Conservation (phyloP, 148 eudicot genomes). For the Vaccinium vitisidaea region DNA sequence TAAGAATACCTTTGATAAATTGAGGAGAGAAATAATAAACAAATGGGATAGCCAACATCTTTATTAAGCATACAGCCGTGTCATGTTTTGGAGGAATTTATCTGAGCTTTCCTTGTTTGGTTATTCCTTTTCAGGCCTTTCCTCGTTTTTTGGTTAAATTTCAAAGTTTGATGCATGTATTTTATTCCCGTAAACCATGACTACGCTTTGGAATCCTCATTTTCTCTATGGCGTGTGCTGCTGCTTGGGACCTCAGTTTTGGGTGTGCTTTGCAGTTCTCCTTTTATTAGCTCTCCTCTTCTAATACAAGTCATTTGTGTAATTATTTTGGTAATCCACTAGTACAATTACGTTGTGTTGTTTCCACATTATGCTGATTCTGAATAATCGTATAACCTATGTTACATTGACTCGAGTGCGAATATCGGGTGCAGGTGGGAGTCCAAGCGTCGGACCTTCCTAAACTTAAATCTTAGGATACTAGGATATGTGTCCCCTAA, state of each 20-base stretch:
- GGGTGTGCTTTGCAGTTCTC: neutral
- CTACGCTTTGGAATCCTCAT: neutral
- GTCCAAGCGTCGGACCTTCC: too few species aligned
- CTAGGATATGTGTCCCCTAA: too few species aligned
- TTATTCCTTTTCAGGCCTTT: neutral
- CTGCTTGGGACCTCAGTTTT: constrained; percentile 8
- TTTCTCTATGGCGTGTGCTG: neutral
- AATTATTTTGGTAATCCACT: neutral
- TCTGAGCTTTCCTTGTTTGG: neutral
- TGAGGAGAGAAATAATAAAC: neutral
- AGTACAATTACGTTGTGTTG: neutral
- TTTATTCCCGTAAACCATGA: neutral
- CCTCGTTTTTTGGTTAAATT: neutral
- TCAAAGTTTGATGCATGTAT: neutral
- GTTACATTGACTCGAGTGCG: too few species aligned
- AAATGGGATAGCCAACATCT: neutral
- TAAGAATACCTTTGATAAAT: neutral
- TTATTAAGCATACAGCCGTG: neutral
- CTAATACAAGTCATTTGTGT: neutral
- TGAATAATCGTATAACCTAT: neutral
- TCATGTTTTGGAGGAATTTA: neutral
- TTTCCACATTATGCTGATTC: neutral
- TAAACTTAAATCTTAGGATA: too few species aligned
- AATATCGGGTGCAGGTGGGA: too few species aligned
- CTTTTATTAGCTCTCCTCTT: neutral